Evolutionary conservation across 2,329 filamentous ascomycete species (phyloP), one percentile per base, ranked within the genome.

Genomic region (Colletotrichum orchidophilum): DNA sequence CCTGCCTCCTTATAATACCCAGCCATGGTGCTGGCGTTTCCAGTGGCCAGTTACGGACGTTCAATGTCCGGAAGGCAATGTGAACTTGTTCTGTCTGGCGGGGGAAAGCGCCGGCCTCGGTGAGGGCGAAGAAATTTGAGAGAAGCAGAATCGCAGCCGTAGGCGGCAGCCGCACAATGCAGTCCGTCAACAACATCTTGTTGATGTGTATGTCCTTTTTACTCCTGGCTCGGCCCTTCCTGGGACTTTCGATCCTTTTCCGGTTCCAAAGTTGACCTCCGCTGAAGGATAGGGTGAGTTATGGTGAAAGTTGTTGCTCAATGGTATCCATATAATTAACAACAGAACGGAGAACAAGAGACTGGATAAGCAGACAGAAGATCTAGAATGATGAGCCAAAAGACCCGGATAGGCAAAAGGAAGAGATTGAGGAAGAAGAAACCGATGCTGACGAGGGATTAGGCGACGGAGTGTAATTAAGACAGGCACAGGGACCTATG

Each of bases 21-120:
- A 71, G 53, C 69, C 69, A 70, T 12, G 85, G 84, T 18, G 81
- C 77, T 3, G 81, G 80, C 12, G 87, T 87, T 1, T 84, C 82
- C 7, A 73, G 78, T 42, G 84, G 83, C 77, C 81, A 86, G 42
- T 81, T 77, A 42, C 80, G 72, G 7, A 84, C 82, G 67, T 83
- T 78, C 65, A 85, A 75, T 60, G 63, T 63, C 63, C 76, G 80
- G 21, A 78, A 76, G 27, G 76, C 76, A 60, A 85, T 69, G 1
- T 66, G 78, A 75, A 7, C 31, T 29, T 63, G 60, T 1, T 46
- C 39, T 42, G 84, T 85, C 63, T 83, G 80, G 50, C 79, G 81
- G 21, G 84, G 84, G 18, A 86, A 75, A 57, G 77, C 80, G 76
- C 85, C 79, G 54, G 79, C 80, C n/a, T 77, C 69, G 21, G 80